These are phyloP conservation scores for Sonneratia caseolaris DNA, from an alignment of 345 rosid genomes.

Conservation along the genomic window DNA sequence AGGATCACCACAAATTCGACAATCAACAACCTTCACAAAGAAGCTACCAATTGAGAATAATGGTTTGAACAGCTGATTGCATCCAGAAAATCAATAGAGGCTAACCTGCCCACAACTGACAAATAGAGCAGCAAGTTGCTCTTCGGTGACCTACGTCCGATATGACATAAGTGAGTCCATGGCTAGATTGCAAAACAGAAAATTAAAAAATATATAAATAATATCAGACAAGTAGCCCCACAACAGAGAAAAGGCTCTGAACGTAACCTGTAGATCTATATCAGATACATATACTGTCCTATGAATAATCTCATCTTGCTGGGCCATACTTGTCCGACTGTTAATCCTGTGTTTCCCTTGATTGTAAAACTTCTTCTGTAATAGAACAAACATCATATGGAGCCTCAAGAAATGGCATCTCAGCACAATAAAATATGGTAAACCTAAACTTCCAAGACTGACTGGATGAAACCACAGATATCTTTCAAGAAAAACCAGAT, in stretches of 20 bases:
- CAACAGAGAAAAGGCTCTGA: slow-evolving; percentile 7
- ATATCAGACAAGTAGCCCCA: not conserved
- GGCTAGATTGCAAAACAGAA: not conserved
- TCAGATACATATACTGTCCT: slow-evolving; percentile 92
- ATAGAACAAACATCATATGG: slow-evolving; percentile 2
- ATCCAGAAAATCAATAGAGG: not conserved
- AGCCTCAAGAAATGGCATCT: not conserved
- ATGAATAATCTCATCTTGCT: slow-evolving; percentile 70
- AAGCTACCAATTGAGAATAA: slow-evolving; percentile 10
- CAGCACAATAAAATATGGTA: not conserved
- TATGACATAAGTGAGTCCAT: slow-evolving; percentile 6
- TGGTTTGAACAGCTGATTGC: not conserved
- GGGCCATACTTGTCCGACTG: slow-evolving; percentile 78
- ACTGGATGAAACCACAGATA: not conserved
- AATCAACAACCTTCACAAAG: slow-evolving; percentile 65
- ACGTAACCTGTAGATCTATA: slow-evolving; percentile 79
- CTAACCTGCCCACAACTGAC: slow-evolving; percentile 73
- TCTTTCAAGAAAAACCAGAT: not conserved
- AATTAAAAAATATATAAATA: slow-evolving; percentile 1
- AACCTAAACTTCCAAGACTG: not conserved
- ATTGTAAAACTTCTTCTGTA: slow-evolving; percentile 55
- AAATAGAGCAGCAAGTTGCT: slow-evolving; percentile 91
- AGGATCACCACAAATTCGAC: slow-evolving; percentile 95
- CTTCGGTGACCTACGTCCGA: slow-evolving; percentile 70
- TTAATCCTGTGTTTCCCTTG: slow-evolving; percentile 71